Conservation (phyloP, 2,329 filamentous ascomycete genomes). For the Aspergillus sp. region DNA sequence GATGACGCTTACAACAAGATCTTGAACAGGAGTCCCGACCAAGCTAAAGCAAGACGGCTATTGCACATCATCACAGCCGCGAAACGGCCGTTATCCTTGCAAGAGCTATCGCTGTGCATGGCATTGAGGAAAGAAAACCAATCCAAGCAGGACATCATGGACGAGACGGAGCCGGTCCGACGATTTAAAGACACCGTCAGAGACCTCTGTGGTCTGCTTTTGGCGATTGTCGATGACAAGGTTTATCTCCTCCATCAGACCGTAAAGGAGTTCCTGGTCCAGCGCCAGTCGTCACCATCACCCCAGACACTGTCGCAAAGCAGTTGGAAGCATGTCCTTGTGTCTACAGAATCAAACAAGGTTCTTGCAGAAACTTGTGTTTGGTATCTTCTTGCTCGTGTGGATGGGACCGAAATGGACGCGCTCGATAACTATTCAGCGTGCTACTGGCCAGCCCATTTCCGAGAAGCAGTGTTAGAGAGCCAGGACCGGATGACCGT, state of each 20-base stretch:
- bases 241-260: neutral
- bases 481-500: neutral
- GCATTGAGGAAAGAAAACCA: no score
- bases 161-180: no score
- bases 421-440: neutral
- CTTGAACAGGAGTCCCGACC: no score
- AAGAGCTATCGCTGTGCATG: no score
- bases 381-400: neutral
- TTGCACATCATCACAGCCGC: no score
- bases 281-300: neutral
- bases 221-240: neutral
- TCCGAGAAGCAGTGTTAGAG: neutral
- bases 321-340: neutral
- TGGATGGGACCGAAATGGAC: neutral
- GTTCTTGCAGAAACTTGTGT: neutral
- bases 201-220: neutral
- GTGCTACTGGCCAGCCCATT: neutral
- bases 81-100: no score
- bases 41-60: no score
- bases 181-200: neutral
- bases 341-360: neutral
- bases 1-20: no score
- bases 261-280: neutral
- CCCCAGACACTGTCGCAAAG: neutral
- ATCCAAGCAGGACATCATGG: no score